phyloP scores from a whole-genome alignment of 805 yeast genomes.

The Kodamaea hsintzibuensis region DNA sequence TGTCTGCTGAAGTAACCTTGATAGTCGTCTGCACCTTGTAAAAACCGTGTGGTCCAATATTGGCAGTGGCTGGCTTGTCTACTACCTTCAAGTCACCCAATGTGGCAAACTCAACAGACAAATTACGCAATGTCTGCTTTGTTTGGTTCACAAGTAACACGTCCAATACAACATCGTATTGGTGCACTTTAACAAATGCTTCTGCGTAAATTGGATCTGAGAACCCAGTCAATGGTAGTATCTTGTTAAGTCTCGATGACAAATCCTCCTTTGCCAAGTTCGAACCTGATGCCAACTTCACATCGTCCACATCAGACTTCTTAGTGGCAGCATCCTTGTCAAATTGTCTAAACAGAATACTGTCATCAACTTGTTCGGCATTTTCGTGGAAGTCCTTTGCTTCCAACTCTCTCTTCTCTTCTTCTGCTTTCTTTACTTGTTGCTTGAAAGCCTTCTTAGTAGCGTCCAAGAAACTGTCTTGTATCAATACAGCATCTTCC shows the following conservation, averaged over 20 bases:
- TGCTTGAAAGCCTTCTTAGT: slow-evolving; percentile 81
- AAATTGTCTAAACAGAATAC: slow-evolving; percentile 78
- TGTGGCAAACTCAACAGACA: slow-evolving; percentile 93
- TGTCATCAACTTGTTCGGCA: slow-evolving; percentile 77
- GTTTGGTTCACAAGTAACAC: slow-evolving; percentile 95
- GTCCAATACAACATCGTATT: slow-evolving; percentile 92
- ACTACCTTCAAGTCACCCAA: slow-evolving; percentile 94
- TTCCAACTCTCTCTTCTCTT: slow-evolving; percentile 54
- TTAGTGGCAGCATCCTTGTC: slow-evolving; percentile 40
- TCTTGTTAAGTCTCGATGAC: slow-evolving; percentile 80
- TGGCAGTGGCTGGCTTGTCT: slow-evolving; percentile 85
- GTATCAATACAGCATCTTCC: slow-evolving; percentile 50
- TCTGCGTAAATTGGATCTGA: slow-evolving; percentile 98
- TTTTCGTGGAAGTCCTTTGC: slow-evolving; percentile 59
- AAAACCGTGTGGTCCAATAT: slow-evolving; percentile 97
- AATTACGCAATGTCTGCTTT: slow-evolving; percentile 80
- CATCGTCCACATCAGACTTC: slow-evolving; percentile 48
- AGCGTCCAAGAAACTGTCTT: slow-evolving; percentile 79
- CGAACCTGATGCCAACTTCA: slow-evolving; percentile 54
- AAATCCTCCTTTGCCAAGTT: slow-evolving; percentile 56
- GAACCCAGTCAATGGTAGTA: slow-evolving; percentile 95
- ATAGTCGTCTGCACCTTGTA: slow-evolving; percentile 85
- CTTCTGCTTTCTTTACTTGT: slow-evolving; percentile 63
- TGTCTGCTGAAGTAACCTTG: slow-evolving; percentile 95
- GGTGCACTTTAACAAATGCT: slow-evolving; percentile 94